Base-by-base conservation (phyloP, 805 yeast genomes). In the Zygosaccharomyces lentus region DNA sequence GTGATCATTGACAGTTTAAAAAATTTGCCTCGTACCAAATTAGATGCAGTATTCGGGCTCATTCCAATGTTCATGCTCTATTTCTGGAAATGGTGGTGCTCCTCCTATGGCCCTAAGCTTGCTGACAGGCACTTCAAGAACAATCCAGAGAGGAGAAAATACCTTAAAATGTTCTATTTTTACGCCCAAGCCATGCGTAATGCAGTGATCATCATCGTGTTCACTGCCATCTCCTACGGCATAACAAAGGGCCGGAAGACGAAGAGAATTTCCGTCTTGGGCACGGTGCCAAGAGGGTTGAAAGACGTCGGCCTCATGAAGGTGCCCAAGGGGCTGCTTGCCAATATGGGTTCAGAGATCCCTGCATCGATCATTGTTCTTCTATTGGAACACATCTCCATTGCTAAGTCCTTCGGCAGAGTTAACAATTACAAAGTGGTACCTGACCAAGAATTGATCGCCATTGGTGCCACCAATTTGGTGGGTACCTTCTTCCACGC, bases 391-490 rank as follows among this genome's bases (percentile, higher is more conserved):
- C 97, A 90, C 65, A 90, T 90, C 62, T 89, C 97, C 43, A 90
- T 90, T 56, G 75, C 97, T 43, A 90, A 89, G 67, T 87, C 96
- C 1, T 90, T 90, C 61, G 97, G 96, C 46, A 78, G 97, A 68
- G 71, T 89, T 54, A 89, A 90, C 62, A 96, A 87, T 64, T 90
- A 90, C 69, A 87, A 87, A 58, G 83, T 90, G 57, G 78, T 82
- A 49, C 96, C 97, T 40, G 91, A 90, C 68, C 97, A 90, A 73
- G 97, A 90, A 67, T 76, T 90, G 45, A 77, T 90, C 60, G 96
- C 97, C 34, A 90, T 90, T 66, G 97, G 97, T 59, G 86, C 84
- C 37, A 84, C 93, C 44, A 90, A 90, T 68, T 74, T 90, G 64
- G 74, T 90, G 56, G 96, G 96, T 56, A 87, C 96, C 16, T 87